Conservation (phyloP, 768 basidiomycete species). For the Suillus spraguei region DNA sequence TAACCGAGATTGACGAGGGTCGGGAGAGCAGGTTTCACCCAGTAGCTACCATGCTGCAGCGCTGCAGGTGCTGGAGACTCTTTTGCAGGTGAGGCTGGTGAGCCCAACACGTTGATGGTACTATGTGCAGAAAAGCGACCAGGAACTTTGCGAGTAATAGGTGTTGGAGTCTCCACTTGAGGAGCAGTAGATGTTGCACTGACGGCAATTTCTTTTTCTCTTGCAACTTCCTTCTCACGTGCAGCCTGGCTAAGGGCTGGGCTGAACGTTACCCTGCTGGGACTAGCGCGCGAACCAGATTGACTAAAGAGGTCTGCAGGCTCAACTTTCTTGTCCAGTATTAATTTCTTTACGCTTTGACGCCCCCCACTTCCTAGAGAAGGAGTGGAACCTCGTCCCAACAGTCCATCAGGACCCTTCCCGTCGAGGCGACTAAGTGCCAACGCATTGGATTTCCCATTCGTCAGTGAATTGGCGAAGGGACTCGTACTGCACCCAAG, state of each 20-base stretch:
- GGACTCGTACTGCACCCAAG: conserved; percentile 37
- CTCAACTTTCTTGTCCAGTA: conserved; percentile 83
- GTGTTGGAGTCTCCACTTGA: conserved; percentile 37
- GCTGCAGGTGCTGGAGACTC: conserved; percentile 36
- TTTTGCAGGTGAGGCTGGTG: conserved; percentile 30
- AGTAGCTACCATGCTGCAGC: conserved; percentile 88
- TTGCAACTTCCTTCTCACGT: conserved; percentile 68
- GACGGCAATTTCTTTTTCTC: conserved; percentile 35
- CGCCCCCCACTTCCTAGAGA: conserved; percentile 68
- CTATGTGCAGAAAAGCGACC: conserved; percentile 45
- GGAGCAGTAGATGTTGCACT: conserved; percentile 21
- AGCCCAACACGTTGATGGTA: conserved; percentile 28
- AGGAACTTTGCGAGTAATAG: conserved; percentile 40
- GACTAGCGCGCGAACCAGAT: conserved; percentile 35
- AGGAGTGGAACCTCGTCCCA: conserved; percentile 58
- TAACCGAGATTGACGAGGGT: conserved; percentile 72
- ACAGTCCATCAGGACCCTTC: conserved; percentile 45
- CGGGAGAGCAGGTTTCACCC: conserved; percentile 77
- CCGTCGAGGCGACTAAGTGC: conserved; percentile 52
- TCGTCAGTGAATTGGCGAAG: conserved; percentile 48
- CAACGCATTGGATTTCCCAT: conserved; percentile 58
- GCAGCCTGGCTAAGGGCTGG: conserved; percentile 75
- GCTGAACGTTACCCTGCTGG: conserved; percentile 66
- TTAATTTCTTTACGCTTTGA: conserved; percentile 91
- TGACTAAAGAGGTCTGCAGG: conserved; percentile 69